Percentiles rank a stretch among this genome's conserved stretches.
phyloP scores from a whole-genome alignment of 2,329 filamentous ascomycete species.

The Penicillium sp. region DNA sequence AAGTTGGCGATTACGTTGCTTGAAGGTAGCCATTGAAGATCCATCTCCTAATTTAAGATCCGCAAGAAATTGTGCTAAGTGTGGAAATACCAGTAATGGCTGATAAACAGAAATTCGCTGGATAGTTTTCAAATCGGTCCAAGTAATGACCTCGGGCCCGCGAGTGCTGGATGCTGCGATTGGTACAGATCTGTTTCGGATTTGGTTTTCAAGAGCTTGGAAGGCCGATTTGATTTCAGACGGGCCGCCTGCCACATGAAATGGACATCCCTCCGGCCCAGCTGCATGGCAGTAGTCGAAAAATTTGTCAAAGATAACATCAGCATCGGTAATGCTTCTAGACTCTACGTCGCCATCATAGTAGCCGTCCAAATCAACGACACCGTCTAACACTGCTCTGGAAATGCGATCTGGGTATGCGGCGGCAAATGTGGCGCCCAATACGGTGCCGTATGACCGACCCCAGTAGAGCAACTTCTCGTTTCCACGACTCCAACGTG shows the following conservation, averaged over 20 bases:
- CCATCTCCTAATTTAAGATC: conserved; percentile 26
- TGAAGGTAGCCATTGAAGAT: conserved; percentile 27
- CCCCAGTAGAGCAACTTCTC: conserved; percentile 40
- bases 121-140: conserved; percentile 30
- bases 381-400: conserved; percentile 32
- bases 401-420: conserved; percentile 40
- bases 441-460: conserved; percentile 44
- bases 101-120: conserved; percentile 31
- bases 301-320: conserved; percentile 33
- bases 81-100: conserved; percentile 25
- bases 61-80: conserved; percentile 24
- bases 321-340: conserved; percentile 27
- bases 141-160: conserved; percentile 34
- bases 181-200: conserved; percentile 26
- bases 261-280: conserved; percentile 27
- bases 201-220: conserved; percentile 19
- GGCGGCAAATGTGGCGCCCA: conserved; percentile 45
- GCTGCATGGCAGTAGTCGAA: conserved; percentile 28
- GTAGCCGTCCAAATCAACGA: conserved; percentile 35
- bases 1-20: conserved; percentile 22
- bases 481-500: conserved; percentile 25
- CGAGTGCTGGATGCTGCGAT: conserved; percentile 25
- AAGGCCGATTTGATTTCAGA: conserved; percentile 25
- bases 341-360: conserved; percentile 25
- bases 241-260: conserved; percentile 26